Evolutionary conservation across 1,284 basidiomycete genomes (phyloP), one percentile per base, ranked within the genome.

Genomic region (Paramarasmius palmivorus): DNA sequence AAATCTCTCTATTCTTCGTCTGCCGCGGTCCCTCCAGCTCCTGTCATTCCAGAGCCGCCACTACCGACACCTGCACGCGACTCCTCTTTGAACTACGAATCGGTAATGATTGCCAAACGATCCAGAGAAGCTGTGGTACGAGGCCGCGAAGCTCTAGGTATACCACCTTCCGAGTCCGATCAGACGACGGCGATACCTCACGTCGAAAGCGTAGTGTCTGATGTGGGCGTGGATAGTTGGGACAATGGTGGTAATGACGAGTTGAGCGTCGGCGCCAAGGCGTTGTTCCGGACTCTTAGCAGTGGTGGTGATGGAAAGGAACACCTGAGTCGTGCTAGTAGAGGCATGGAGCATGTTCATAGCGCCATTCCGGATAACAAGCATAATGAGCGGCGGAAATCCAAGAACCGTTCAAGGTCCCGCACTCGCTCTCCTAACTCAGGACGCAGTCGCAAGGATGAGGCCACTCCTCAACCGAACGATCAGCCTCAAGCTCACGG

Each of bases 191-290:
- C 52, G 17, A 57, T 82, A 22, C 63, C 76, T 1, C 73, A 73
- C 42, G 68, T 69, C 0, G 78, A 81, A 10, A 86, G 83, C 49
- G 71, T 75, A n/a, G 42, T 70, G 40, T 80, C 78, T 0, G 77
- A 79, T n/a, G 62, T 81, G 1, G 74, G 70, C 14, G 72, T 73
- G 42, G 65, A 68, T 8, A 59, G 68, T 20, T 81, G 78, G 77
- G 73, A 72, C 49, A 67, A 72, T 4, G 65, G 64, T 20, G 63
- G 61, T 34, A 64, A 67, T 20, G 65, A 69, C 34, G 73, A 73
- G 38, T 60, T 82, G 44, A 83, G 79, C 58, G 62, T 69, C 29
- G 78, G 75, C 8, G 83, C 83, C 0, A 77, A 82, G 55, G 79
- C 73, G 32, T 65, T 86, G 15, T 78, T 87, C 56, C 73, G 71